phyloP scores from a whole-genome alignment of 2,329 filamentous ascomycete species.

The Penicillium vulpinum region DNA sequence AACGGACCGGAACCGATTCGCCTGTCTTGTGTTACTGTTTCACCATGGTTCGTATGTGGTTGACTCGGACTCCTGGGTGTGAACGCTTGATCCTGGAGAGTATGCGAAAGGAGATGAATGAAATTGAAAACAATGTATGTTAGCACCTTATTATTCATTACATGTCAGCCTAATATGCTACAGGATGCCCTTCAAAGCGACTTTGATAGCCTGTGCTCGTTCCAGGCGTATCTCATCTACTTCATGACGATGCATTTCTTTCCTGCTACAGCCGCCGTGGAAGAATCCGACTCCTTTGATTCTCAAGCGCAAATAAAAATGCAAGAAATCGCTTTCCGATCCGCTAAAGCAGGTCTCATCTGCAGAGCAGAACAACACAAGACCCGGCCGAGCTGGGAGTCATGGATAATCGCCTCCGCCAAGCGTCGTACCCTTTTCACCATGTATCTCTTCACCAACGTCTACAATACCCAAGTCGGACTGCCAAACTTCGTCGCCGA shows the following conservation, averaged over 20 bases:
- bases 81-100: constrained; percentile 24
- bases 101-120: constrained; percentile 29
- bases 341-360: constrained; percentile 45
- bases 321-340: constrained; percentile 51
- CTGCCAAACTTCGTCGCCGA: constrained; percentile 52
- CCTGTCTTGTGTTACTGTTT: constrained; percentile 29
- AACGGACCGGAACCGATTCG: constrained; percentile 11
- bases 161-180: background rate
- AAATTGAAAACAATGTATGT: constrained; percentile 20
- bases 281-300: constrained; percentile 34
- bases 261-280: constrained; percentile 21
- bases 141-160: background rate
- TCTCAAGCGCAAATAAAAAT: constrained; percentile 50
- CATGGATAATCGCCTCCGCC: constrained; percentile 55
- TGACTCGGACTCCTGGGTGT: constrained; percentile 27
- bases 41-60: constrained; percentile 30
- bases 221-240: constrained; percentile 59
- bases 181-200: constrained; percentile 20
- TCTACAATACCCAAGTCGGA: constrained; percentile 47
- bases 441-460: constrained; percentile 57
- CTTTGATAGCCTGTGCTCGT: constrained; percentile 44
- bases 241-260: constrained; percentile 52
- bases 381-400: constrained; percentile 51
- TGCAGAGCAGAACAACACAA: constrained; percentile 45
- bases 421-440: constrained; percentile 55